phyloP scores from a whole-genome alignment of 495 filamentous ascomycete genomes.

The Elaphomyces granulatus region DNA sequence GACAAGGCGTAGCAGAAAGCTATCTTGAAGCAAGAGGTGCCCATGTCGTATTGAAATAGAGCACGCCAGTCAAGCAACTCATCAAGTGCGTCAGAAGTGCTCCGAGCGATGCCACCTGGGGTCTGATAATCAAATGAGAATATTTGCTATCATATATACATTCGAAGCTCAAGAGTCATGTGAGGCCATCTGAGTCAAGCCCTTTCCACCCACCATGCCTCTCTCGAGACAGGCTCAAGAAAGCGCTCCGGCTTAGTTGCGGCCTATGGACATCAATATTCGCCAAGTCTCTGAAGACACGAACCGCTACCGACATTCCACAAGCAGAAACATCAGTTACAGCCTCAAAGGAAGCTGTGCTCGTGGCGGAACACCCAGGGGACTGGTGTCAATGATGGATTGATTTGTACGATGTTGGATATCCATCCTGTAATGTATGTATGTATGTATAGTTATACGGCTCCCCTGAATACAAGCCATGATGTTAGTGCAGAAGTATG shows the following conservation, averaged over 20 bases:
- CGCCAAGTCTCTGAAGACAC: slow-evolving; percentile 35
- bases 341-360: slow-evolving; percentile 38
- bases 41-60: slow-evolving; percentile 80
- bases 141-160: too few species aligned
- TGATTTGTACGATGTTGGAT: too few species aligned
- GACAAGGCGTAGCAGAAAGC: slow-evolving; percentile 65
- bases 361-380: slow-evolving; percentile 27
- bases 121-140: too few species aligned
- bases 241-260: slow-evolving; percentile 95
- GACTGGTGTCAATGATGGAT: too few species aligned
- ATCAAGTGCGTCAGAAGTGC: too few species aligned
- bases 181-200: slow-evolving; percentile 83
- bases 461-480: too few species aligned
- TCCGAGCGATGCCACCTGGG: too few species aligned
- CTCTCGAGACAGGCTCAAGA: slow-evolving; percentile 65
- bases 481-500: too few species aligned
- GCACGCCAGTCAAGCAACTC: slow-evolving; percentile 10
- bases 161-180: too few species aligned
- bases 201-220: slow-evolving; percentile 61
- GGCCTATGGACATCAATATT: slow-evolving; percentile 42
- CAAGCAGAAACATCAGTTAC: slow-evolving; percentile 38
- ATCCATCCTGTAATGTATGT: too few species aligned
- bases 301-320: slow-evolving; percentile 40
- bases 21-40: slow-evolving; percentile 83
- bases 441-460: too few species aligned